These are phyloP conservation scores for Xylaria sp. DNA, from an alignment of 2,329 filamentous ascomycete genomes.

Conservation along the genomic window DNA sequence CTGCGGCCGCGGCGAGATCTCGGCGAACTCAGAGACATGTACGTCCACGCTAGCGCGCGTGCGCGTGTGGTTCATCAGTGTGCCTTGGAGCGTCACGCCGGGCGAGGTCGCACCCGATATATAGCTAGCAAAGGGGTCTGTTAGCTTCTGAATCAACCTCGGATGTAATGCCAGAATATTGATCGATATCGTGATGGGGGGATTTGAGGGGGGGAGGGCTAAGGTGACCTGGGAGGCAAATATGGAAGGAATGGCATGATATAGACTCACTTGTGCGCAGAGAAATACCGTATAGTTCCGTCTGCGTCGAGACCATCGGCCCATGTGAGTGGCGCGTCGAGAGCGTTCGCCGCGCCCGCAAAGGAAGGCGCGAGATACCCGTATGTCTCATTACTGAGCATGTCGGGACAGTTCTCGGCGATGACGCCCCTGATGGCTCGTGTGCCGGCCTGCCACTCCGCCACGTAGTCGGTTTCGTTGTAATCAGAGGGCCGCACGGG, in stretches of 20 bases:
- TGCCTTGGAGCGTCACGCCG: conserved; percentile 66
- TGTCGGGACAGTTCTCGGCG: conserved; percentile 55
- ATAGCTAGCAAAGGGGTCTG: conserved; percentile 52
- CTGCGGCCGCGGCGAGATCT: conserved; percentile 43
- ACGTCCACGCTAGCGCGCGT: conserved; percentile 55
- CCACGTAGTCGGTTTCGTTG: conserved; percentile 60
- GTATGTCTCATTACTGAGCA: conserved; percentile 49
- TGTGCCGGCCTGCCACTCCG: conserved; percentile 64
- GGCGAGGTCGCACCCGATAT: conserved; percentile 64
- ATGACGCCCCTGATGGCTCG: conserved; percentile 54
- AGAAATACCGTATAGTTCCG: conserved; percentile 57
- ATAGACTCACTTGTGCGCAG: conserved; percentile 61
- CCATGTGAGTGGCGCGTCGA: conserved; percentile 59
- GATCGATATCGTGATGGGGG: background rate
- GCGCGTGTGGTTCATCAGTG: conserved; percentile 67
- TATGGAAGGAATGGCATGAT: too few relatives aligned
- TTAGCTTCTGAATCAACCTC: background rate
- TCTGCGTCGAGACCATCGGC: conserved; percentile 57
- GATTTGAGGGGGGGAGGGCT: background rate
- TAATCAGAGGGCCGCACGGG: conserved; percentile 57
- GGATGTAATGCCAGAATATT: background rate
- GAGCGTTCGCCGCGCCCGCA: conserved; percentile 55
- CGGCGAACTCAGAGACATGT: conserved; percentile 54
- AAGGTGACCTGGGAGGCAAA: background rate
- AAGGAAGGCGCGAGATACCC: conserved; percentile 65